phyloP scores from a whole-genome alignment of 2,329 filamentous ascomycete species.

The Rhexocercosporidium sp. region DNA sequence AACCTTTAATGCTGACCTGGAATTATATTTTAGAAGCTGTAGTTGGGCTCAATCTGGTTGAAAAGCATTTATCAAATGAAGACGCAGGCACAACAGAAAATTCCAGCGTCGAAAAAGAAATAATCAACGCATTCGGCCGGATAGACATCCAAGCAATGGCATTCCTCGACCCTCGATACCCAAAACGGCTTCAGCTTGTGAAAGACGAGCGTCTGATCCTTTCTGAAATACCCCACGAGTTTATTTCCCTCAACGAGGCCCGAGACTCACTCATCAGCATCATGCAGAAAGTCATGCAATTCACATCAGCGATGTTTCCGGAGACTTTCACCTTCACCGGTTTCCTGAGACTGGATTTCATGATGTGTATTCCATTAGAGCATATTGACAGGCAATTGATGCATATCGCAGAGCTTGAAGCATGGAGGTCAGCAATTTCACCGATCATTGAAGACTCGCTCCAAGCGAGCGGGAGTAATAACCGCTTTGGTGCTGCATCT shows the following conservation, averaged over 20 bases:
- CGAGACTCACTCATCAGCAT: not conserved
- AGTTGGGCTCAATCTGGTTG: slow-evolving; percentile 45
- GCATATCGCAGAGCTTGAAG: slow-evolving; percentile 10
- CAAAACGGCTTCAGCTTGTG: not conserved
- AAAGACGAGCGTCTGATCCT: not conserved
- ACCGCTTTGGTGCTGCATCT: not conserved
- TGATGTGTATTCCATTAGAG: not conserved
- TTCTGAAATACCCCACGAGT: slow-evolving; percentile 10
- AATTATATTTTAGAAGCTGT: slow-evolving; percentile 62
- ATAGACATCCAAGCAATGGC: slow-evolving; percentile 22
- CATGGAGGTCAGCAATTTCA: not conserved
- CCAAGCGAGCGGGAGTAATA: not conserved
- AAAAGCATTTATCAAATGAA: not conserved
- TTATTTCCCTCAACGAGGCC: not conserved
- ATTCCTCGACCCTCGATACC: slow-evolving; percentile 10
- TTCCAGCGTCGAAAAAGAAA: slow-evolving; percentile 10
- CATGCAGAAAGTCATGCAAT: not conserved
- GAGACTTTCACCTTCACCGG: not conserved
- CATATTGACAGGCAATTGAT: not conserved
- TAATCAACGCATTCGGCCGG: slow-evolving; percentile 12
- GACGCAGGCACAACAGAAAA: not conserved
- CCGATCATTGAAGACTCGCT: not conserved
- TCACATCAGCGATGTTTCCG: slow-evolving; percentile 2
- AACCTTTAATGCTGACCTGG: too few species aligned
- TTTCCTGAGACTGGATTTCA: not conserved